phyloP scores from a whole-genome alignment of 2,329 filamentous ascomycete species.

The Cladorrhinum sp. region DNA sequence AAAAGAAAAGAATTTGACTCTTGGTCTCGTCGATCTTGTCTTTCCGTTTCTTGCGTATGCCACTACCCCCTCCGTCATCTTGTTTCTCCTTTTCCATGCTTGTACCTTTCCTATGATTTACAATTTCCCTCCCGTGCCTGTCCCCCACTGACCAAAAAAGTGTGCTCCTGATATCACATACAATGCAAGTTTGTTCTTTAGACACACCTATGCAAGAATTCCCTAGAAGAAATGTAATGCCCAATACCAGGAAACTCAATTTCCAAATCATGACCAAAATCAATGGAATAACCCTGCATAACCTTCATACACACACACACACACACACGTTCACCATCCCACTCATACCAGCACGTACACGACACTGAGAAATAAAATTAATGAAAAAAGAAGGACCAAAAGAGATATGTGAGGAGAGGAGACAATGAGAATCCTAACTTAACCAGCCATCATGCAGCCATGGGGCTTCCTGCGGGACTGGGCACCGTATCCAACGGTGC shows the following conservation, averaged over 20 bases:
- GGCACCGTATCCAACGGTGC: conserved; percentile 73
- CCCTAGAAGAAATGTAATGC: neutral
- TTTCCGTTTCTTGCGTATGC: no score
- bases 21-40: no score
- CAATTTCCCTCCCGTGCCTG: no score
- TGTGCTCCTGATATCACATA: neutral
- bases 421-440: neutral
- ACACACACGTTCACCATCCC: no score
- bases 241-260: neutral
- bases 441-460: neutral
- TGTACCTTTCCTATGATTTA: no score
- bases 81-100: no score
- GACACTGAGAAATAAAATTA: neutral
- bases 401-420: neutral
- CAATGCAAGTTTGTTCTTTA: neutral
- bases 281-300: neutral
- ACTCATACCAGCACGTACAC: no score
- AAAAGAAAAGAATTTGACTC: neutral
- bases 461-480: conserved; percentile 48
- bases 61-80: no score
- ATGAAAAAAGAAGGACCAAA: neutral
- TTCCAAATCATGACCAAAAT: neutral
- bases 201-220: neutral
- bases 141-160: neutral
- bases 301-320: neutral